phyloP scores from a whole-genome alignment of 2,329 filamentous ascomycete species.

The Verticillium klebahnii region DNA sequence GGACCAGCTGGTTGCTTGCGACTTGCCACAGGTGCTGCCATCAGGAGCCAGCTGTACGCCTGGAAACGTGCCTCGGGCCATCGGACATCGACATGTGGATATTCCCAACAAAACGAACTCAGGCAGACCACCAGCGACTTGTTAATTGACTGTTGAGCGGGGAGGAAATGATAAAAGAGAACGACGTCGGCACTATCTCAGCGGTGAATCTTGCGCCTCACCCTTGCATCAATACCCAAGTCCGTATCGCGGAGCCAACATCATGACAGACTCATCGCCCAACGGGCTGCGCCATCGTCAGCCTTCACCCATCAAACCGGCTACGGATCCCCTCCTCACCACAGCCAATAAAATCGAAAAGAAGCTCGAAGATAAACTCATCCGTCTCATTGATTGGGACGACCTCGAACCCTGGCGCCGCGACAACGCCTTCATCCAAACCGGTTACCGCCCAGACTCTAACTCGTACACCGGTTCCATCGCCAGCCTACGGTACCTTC shows the following conservation, averaged over 20 bases:
- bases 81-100: not conserved
- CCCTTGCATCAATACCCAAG: not conserved
- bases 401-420: conserved; percentile 55
- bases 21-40: not conserved
- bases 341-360: conserved; percentile 29
- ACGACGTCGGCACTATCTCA: not conserved
- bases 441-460: conserved; percentile 48
- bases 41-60: not conserved
- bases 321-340: conserved; percentile 8
- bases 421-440: conserved; percentile 52
- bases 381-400: conserved; percentile 46
- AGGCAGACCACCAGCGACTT: not conserved
- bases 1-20: not conserved
- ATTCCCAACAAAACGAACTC: not conserved
- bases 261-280: not conserved
- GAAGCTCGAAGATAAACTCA: conserved; percentile 32
- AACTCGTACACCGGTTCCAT: conserved; percentile 42
- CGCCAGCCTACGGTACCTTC: conserved; percentile 45
- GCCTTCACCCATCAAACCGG: not conserved
- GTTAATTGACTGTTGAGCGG: not conserved
- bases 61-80: not conserved
- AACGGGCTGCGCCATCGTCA: not conserved
- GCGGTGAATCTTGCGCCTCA: not conserved
- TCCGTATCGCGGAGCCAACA: not conserved
- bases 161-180: not conserved